phyloP scores from a whole-genome alignment of 2,329 filamentous ascomycete species.

The Escovopsis sp. region DNA sequence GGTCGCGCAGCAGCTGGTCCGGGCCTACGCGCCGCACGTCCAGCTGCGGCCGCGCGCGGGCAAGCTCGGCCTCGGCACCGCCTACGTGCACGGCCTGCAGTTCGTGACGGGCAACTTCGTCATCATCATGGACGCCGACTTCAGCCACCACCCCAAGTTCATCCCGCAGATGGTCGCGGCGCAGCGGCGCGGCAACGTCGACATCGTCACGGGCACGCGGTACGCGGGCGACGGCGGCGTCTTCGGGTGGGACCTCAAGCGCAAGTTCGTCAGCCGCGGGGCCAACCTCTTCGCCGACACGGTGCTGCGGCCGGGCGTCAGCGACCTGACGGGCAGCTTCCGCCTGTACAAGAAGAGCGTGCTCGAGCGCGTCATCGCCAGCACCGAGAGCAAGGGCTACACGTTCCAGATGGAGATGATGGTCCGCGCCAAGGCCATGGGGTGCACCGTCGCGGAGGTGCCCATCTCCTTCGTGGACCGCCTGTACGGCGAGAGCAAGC shows the following conservation, averaged over 20 bases:
- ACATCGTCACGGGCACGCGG: conserved; percentile 92
- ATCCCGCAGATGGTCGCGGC: conserved; percentile 83
- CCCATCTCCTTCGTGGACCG: conserved; percentile 95
- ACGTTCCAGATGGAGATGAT: conserved; percentile 99
- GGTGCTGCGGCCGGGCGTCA: conserved; percentile 81
- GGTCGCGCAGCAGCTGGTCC: conserved; percentile 78
- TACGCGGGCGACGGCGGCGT: conserved; percentile 85
- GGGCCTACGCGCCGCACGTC: conserved; percentile 68
- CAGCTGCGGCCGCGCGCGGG: conserved; percentile 76
- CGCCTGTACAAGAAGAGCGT: conserved; percentile 85
- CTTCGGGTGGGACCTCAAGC: conserved; percentile 91
- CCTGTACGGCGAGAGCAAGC: conserved; percentile 87
- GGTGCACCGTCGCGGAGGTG: conserved; percentile 84
- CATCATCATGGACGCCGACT: conserved; percentile 99
- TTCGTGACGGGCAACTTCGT: conserved; percentile 87
- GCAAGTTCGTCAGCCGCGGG: conserved; percentile 69
- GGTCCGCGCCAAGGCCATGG: conserved; percentile 92
- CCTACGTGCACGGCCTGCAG: conserved; percentile 88
- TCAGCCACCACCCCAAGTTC: conserved; percentile 98
- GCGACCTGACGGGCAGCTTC: conserved; percentile 90
- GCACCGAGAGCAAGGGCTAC: conserved; percentile 91
- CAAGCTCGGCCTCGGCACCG: conserved; percentile 93
- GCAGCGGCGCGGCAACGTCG: conserved; percentile 66
- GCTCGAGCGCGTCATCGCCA: conserved; percentile 76
- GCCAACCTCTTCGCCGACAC: conserved; percentile 96